Percentiles rank a stretch among this genome's conserved stretches.
These are phyloP conservation scores for Begonia masoniana DNA, from an alignment of 306 rosid genomes.

Conservation along the genomic window DNA sequence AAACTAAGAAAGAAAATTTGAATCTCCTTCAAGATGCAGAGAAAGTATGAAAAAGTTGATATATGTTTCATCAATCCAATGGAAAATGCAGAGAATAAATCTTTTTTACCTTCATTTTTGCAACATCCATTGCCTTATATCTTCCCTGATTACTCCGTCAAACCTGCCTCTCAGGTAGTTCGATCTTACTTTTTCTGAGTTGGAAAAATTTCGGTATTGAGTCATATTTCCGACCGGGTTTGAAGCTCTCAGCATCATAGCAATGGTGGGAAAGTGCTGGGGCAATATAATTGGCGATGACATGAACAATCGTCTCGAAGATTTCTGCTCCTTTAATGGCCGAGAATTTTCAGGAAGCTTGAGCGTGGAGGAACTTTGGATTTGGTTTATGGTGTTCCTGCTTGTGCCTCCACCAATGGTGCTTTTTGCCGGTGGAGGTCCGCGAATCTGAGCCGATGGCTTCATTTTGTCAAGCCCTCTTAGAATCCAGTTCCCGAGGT, in stretches of 20 bases:
- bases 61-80: no score
- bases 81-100: no score
- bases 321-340: slow-evolving; percentile 25
- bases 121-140: slow-evolving; percentile 70
- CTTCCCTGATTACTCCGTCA: slow-evolving; percentile 46
- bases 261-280: slow-evolving; percentile 34
- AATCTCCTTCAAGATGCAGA: no score
- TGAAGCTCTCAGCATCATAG: slow-evolving; percentile 42
- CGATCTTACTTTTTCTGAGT: slow-evolving; percentile 19
- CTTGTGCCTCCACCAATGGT: slow-evolving; percentile 16
- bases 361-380: slow-evolving; percentile 17
- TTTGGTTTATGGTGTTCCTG: slow-evolving; percentile 20
- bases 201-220: slow-evolving; percentile 39
- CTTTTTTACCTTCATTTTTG: slow-evolving; percentile 10
- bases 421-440: slow-evolving; percentile 14
- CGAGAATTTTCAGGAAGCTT: slow-evolving; percentile 29
- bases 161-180: slow-evolving; percentile 21
- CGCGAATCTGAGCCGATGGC: slow-evolving; percentile 79
- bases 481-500: slow-evolving; percentile 63
- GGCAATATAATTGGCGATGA: slow-evolving; percentile 22
- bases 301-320: slow-evolving; percentile 49
- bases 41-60: no score
- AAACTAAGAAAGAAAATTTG: no score
- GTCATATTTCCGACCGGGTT: slow-evolving; percentile 42
- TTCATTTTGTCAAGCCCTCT: slow-evolving; percentile 63